phyloP scores from a whole-genome alignment of 441 rosid genomes.

The Adansonia madagascariensis region DNA sequence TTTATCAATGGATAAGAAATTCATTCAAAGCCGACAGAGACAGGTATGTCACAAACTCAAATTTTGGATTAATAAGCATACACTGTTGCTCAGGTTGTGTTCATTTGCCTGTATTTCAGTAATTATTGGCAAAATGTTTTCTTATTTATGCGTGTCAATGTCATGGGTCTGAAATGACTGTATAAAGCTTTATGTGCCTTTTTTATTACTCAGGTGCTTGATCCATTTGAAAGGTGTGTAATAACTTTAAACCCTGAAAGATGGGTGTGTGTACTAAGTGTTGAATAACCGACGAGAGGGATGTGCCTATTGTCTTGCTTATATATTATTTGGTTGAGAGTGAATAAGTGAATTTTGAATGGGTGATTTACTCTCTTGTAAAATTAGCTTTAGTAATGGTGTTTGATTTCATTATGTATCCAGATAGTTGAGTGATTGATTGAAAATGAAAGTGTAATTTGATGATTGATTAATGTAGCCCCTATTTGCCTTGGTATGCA shows the following conservation, averaged over 20 bases:
- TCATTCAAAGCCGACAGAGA: slow-evolving; percentile 93
- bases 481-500: slow-evolving; percentile 1
- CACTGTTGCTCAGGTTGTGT: neutral
- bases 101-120: neutral
- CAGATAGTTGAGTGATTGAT: neutral
- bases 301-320: neutral
- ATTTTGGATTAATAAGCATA: slow-evolving; percentile 13
- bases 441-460: neutral
- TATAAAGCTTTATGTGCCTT: neutral
- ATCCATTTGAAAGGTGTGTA: slow-evolving; percentile 1
- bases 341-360: neutral
- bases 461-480: neutral
- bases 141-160: neutral
- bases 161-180: slow-evolving; percentile 15
- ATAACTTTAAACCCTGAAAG: neutral
- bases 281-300: neutral
- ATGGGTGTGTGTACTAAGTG: neutral
- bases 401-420: neutral
- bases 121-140: neutral
- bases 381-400: neutral
- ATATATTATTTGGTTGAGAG: neutral
- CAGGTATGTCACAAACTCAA: slow-evolving; percentile 60
- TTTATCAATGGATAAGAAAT: slow-evolving; percentile 95
- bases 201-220: slow-evolving; percentile 5
- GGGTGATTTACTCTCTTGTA: neutral